Percentiles rank a stretch among this genome's conserved stretches.
These are phyloP conservation scores for Candida khao-thaluensis DNA, from an alignment of 805 yeast species.

Conservation along the genomic window DNA sequence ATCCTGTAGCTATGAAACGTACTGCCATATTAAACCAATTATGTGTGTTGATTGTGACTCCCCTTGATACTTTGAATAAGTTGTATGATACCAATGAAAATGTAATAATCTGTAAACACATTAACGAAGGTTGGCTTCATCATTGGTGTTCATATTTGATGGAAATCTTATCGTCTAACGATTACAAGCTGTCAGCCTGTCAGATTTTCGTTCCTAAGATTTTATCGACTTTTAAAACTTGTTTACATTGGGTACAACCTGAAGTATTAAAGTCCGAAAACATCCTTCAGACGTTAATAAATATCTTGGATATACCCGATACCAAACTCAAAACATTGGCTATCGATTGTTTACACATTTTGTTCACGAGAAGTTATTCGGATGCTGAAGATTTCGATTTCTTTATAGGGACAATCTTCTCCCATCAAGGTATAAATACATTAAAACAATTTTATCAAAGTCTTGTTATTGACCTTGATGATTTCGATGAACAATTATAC, in stretches of 20 bases:
- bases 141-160: constrained; percentile 56
- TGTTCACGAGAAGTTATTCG: constrained; percentile 76
- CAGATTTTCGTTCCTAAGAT: constrained; percentile 60
- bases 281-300: constrained; percentile 61
- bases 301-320: constrained; percentile 56
- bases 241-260: constrained; percentile 89
- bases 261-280: constrained; percentile 65
- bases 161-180: constrained; percentile 32
- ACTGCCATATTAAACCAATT: constrained; percentile 74
- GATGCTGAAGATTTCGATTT: constrained; percentile 67
- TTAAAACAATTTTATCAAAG: constrained; percentile 62
- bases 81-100: constrained; percentile 67
- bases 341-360: constrained; percentile 84
- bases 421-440: constrained; percentile 68
- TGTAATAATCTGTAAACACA: constrained; percentile 62
- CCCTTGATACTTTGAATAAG: constrained; percentile 58
- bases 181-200: constrained; percentile 24
- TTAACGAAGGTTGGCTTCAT: constrained; percentile 81
- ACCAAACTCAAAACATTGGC: constrained; percentile 76
- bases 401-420: constrained; percentile 76
- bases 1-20: constrained; percentile 82
- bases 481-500: constrained; percentile 76
- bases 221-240: constrained; percentile 81
- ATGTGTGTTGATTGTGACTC: constrained; percentile 79
- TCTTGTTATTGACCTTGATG: constrained; percentile 62